Conservation (phyloP, 2,329 filamentous ascomycete genomes). For the Emergomyces orientalis region DNA sequence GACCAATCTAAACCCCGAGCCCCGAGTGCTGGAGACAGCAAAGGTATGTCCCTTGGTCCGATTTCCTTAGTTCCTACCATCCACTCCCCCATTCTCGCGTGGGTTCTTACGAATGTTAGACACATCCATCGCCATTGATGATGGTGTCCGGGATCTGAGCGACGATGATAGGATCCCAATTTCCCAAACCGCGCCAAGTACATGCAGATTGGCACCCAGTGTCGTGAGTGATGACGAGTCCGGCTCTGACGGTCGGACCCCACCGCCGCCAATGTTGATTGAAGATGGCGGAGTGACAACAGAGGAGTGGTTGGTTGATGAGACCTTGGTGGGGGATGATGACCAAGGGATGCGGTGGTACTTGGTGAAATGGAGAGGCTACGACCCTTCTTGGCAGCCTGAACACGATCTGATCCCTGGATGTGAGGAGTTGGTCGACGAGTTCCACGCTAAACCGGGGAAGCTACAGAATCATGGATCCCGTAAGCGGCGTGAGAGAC, state of each 20-base stretch:
- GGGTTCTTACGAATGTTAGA: neutral
- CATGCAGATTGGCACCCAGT: neutral
- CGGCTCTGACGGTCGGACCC: neutral
- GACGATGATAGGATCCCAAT: neutral
- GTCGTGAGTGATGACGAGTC: neutral
- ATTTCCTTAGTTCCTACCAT: neutral
- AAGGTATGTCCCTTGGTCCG: neutral
- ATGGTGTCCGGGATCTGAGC: neutral
- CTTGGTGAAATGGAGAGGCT: neutral
- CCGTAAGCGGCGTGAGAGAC: neutral
- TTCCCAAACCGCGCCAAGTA: neutral
- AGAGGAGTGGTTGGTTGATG: neutral
- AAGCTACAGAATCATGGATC: neutral
- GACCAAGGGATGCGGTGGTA: neutral
- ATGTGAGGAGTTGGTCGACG: too few relatives aligned
- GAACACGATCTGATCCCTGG: neutral
- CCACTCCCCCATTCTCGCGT: neutral
- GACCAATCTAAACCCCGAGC: neutral
- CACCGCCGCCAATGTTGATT: neutral
- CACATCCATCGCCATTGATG: neutral
- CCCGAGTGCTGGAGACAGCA: neutral
- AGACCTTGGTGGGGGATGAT: neutral
- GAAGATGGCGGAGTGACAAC: neutral
- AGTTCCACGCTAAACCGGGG: too few relatives aligned
- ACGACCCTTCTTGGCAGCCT: neutral